Evolutionary conservation across 2,329 filamentous ascomycete genomes (phyloP).

Genomic region (Ceratocystis eucalypticola): DNA sequence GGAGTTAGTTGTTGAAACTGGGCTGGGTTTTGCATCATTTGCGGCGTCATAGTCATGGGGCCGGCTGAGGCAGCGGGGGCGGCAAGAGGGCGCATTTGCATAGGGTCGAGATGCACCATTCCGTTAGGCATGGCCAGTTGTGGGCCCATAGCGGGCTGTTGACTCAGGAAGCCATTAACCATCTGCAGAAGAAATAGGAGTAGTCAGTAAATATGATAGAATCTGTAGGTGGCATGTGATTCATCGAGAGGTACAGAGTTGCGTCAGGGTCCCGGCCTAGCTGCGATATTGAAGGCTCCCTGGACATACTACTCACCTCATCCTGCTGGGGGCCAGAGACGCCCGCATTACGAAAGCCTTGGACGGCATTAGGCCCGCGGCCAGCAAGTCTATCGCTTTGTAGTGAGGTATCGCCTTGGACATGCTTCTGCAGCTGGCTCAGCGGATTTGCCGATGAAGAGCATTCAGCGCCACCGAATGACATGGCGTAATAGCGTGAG

Average conservation of each 20-base stretch:
- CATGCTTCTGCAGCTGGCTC: constrained; percentile 94
- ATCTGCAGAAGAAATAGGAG: constrained; percentile 40
- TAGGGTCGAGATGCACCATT: constrained; percentile 35
- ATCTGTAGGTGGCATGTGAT: background rate
- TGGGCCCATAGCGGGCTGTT: constrained; percentile 47
- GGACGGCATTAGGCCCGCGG: constrained; percentile 56
- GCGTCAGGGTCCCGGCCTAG: background rate
- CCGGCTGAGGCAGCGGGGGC: constrained; percentile 26
- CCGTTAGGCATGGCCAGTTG: constrained; percentile 40
- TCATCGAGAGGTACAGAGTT: background rate
- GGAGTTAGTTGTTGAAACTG: constrained; percentile 25
- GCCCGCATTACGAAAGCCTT: constrained; percentile 62
- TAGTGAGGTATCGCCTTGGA: constrained; percentile 87
- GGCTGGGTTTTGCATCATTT: constrained; percentile 29
- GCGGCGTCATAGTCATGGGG: constrained; percentile 38
- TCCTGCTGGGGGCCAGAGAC: constrained; percentile 55
- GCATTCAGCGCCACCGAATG: constrained; percentile 92
- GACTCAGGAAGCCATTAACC: constrained; percentile 87
- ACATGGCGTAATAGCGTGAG: constrained; percentile 48
- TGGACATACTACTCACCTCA: constrained; percentile 38
- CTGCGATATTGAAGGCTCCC: constrained; percentile 21
- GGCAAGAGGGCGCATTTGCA: constrained; percentile 26
- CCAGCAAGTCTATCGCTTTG: constrained; percentile 82
- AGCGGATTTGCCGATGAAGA: constrained; percentile 92
- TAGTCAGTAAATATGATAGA: constrained; percentile 5